Base-by-base conservation (phyloP, 495 filamentous ascomycete genomes). In the Tuber magnatum region DNA sequence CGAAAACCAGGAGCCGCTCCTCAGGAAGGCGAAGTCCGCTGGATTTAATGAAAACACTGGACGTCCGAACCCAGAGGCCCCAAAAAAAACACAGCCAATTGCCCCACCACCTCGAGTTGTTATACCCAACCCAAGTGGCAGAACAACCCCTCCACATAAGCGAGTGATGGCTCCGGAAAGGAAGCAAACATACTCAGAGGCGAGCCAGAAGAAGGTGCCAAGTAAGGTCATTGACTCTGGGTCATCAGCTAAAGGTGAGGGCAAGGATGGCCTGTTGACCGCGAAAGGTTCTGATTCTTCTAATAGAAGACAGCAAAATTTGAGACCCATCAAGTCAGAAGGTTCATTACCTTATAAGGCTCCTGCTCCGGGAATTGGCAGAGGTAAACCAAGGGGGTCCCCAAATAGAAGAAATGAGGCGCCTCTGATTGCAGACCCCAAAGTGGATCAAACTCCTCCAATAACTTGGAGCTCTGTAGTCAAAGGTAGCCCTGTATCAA, bases 121-220 rank as follows among this genome's bases (percentile, higher is more conserved):
- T 24, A 68, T 79, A 16, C 77, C 77, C 22, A 79, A 79, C 51
- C 77, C 77, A 14, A 79, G 77, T 32, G 77, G 77, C 38, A 70
- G 77, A 7, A 79, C 41, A 22, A 79, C 77, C 38, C 77, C 77
- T 12, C 77, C 77, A 3, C 77, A 79, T 39, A 79, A 79, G 35
- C 74, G 77, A 35, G 56, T 28, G 14, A 24, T 79, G 46, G 8
- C 77, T 71, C 12, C 75, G 71, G 35, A 72, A 38, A 65, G 74
- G 46, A 42, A 70, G 46, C 12, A 70, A 56, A 40, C 12, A 20
- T 65, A 65, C 56, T 65, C 41, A 38, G 46, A 74, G 46, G 68
- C 18, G 2, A 39, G 16, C 18, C 69, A 51, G 43, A 43, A 48
- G 28, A 28, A 48, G 22, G 43, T 75, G 10, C 42, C 76, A n/a